phyloP scores from a whole-genome alignment of 495 filamentous ascomycete species.

The Podospora australis region DNA sequence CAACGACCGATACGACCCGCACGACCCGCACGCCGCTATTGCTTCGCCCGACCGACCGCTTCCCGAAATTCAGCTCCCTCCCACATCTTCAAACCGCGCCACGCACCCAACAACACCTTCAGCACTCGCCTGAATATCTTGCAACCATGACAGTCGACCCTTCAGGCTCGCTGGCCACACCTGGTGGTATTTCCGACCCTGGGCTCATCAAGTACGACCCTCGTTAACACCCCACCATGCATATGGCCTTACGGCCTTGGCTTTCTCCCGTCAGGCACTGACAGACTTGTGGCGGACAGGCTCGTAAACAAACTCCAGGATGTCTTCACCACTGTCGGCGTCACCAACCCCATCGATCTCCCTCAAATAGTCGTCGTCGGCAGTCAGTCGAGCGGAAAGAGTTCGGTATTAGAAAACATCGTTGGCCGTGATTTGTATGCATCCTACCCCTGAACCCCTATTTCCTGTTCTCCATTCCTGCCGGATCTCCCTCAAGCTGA shows the following conservation, averaged over 20 bases:
- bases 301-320: constrained; percentile 99
- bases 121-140: neutral
- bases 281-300: constrained; percentile 41
- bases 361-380: constrained; percentile 98
- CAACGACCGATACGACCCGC: neutral
- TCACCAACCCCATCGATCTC: constrained; percentile 98
- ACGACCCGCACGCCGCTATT: neutral
- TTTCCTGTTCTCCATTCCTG: constrained; percentile 4
- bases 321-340: constrained; percentile 97
- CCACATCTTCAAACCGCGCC: neutral
- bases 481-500: constrained; percentile 9
- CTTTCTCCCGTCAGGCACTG: constrained; percentile 18
- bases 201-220: constrained; percentile 49
- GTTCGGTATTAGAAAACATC: constrained; percentile 99
- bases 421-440: constrained; percentile 97
- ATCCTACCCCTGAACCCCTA: constrained; percentile 3
- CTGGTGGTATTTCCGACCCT: constrained; percentile 53
- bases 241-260: neutral
- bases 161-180: constrained; percentile 30
- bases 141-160: constrained; percentile 25
- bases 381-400: constrained; percentile 98
- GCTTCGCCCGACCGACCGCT: neutral
- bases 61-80: neutral
- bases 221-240: neutral
- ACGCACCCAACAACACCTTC: neutral